Evolutionary conservation across 179 eudicot genomes (phyloP), one percentile per base, ranked within the genome.

Genomic region (Corrigiola litoralis): DNA sequence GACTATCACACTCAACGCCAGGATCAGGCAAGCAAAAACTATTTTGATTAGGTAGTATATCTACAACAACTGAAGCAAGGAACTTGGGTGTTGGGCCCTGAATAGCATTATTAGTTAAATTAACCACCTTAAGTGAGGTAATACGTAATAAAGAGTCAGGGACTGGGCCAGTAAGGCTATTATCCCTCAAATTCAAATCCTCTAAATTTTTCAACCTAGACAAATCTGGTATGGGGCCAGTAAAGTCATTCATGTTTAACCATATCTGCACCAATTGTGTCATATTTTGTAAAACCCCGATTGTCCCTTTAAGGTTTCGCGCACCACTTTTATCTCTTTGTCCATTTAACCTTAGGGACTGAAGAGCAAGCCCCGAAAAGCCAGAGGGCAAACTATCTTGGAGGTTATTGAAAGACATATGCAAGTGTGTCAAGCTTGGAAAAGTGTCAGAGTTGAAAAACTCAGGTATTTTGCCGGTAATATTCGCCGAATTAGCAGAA

Each of bases 191-290:
- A 73, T 67, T 73, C 66, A 80, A 58, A 28, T 70, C 69, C 41
- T 25, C 20, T 41, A 77, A 49, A 50, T 2, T 25, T 4, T 54
- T 33, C 48, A 73, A 67, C 29, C 58, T 56, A 0, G 84, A 73
- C 33, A 80, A 44, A 38, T 80, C 76, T 14, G 84, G 84, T 34
- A 80, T 76, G n/a, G 79, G 81, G 48, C 84, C 84, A 0, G 79
- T 73, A 34, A 73, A 60, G 1, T 32, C 65, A 44, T 80, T 80
- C 78, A 59, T 70, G 24, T 80, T 70, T 61, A 76, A 63, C 79
- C 79, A 77, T 34, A 77, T 44, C 50, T 76, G 71, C 7, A 66
- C 71, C 67, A 80, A 60, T 10, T 63, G 48, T 17, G 84, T 77
- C 84, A 80, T 80, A 36, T 80, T 77, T 51, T 63, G 73, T 45